phyloP scores from a whole-genome alignment of 306 rosid genomes.

The Begonia loranthoides region DNA sequence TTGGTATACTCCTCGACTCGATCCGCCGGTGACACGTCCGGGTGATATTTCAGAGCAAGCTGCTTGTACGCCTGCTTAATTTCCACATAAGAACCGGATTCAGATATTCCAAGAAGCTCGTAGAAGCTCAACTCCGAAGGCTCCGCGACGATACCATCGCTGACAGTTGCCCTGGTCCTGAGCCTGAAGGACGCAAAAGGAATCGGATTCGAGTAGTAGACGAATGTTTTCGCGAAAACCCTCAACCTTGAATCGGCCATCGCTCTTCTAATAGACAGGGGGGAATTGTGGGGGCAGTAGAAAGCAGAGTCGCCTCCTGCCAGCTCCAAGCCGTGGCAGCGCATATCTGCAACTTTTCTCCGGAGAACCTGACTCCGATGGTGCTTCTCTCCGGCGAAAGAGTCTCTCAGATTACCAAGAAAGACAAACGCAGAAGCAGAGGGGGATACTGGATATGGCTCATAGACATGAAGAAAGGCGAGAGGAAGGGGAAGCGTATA shows the following conservation, averaged over 20 bases:
- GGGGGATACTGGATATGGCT: too few relatives aligned
- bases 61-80: slow-evolving; percentile 86
- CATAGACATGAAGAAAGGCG: too few relatives aligned
- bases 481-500: too few relatives aligned
- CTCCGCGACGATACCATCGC: slow-evolving; percentile 23
- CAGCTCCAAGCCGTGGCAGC: slow-evolving; percentile 24
- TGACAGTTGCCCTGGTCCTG: slow-evolving; percentile 24
- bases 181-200: slow-evolving; percentile 17
- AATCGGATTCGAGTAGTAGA: slow-evolving; percentile 10
- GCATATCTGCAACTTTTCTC: slow-evolving; percentile 24
- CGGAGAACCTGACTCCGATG: not conserved
- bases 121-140: slow-evolving; percentile 33
- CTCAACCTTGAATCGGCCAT: slow-evolving; percentile 1
- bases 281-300: slow-evolving; percentile 17
- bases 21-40: slow-evolving; percentile 87
- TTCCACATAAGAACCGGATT: slow-evolving; percentile 48
- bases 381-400: too few relatives aligned
- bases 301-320: slow-evolving; percentile 43
- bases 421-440: too few relatives aligned
- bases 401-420: too few relatives aligned
- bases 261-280: not conserved
- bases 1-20: slow-evolving; percentile 66
- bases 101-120: slow-evolving; percentile 58
- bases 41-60: slow-evolving; percentile 73
- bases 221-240: slow-evolving; percentile 3